Percentiles rank a stretch among this genome's conserved stretches.
These are phyloP conservation scores for Rhynchospora pubera DNA, from an alignment of 176 grass and related monocot genomes.

Conservation along the genomic window DNA sequence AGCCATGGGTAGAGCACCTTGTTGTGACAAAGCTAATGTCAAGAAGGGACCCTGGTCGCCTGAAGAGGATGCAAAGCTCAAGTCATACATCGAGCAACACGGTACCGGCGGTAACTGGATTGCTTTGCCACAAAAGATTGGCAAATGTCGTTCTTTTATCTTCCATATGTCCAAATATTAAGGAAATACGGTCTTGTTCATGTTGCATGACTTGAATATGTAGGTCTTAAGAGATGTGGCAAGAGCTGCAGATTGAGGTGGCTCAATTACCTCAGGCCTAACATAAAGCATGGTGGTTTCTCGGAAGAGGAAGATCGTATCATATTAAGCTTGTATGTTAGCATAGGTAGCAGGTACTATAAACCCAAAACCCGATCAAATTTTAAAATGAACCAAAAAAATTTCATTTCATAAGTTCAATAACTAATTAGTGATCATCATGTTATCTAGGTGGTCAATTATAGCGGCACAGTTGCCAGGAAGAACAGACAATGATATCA, in stretches of 20 bases:
- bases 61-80: conserved; percentile 84
- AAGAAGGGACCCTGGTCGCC: conserved; percentile 94
- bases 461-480: conserved; percentile 91
- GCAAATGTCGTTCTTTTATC: conserved; percentile 24
- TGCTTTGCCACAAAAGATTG: conserved; percentile 83
- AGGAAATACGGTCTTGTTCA: background rate
- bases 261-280: conserved; percentile 94
- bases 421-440: background rate
- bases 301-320: conserved; percentile 89
- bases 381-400: background rate
- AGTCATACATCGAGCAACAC: conserved; percentile 89
- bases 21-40: conserved; percentile 86
- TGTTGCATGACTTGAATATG: conserved; percentile 1
- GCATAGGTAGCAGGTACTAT: conserved; percentile 87
- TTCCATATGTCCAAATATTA: background rate
- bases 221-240: conserved; percentile 87
- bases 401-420: background rate
- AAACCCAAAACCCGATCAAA: background rate
- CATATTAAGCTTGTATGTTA: conserved; percentile 75
- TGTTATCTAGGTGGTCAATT: conserved; percentile 68
- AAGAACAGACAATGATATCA: conserved; percentile 95
- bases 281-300: conserved; percentile 88
- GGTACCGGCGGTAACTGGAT: conserved; percentile 97
- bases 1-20: conserved; percentile 88
- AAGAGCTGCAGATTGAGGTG: conserved; percentile 97